These are phyloP conservation scores for Botrytis elliptica DNA, from an alignment of 2,329 filamentous ascomycete genomes.

Conservation along the genomic window DNA sequence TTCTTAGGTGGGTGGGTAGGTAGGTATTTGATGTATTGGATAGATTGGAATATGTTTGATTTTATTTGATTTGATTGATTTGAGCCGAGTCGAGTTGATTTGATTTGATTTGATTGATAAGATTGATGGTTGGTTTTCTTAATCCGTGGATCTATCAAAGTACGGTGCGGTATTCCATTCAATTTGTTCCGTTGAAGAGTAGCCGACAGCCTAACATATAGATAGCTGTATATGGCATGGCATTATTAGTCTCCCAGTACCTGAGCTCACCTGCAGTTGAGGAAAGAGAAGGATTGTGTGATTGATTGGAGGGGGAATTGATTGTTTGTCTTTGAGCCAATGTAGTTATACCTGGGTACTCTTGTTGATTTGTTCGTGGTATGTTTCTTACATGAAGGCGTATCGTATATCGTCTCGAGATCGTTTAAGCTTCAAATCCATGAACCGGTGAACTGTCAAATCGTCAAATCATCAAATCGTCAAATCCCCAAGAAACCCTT, in stretches of 20 bases:
- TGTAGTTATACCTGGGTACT: background rate
- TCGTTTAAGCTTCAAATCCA: background rate
- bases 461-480: background rate
- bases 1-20: background rate
- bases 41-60: background rate
- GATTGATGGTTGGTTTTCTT: background rate
- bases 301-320: background rate
- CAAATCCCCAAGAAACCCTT: background rate
- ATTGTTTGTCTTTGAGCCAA: too few species aligned
- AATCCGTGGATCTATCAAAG: background rate
- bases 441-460: background rate
- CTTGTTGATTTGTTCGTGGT: rapidly evolving
- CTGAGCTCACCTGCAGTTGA: background rate
- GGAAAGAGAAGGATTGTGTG: background rate
- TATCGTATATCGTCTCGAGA: background rate
- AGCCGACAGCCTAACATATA: background rate
- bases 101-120: conserved; percentile 10
- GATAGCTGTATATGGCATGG: background rate
- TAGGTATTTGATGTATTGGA: background rate
- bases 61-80: background rate
- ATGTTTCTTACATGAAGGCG: background rate
- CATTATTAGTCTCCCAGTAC: background rate
- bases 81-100: background rate
- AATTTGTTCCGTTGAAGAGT: background rate
- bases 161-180: background rate